Evolutionary conservation across 2,329 filamentous ascomycete genomes (phyloP).

Genomic region (Botryotinia convoluta): DNA sequence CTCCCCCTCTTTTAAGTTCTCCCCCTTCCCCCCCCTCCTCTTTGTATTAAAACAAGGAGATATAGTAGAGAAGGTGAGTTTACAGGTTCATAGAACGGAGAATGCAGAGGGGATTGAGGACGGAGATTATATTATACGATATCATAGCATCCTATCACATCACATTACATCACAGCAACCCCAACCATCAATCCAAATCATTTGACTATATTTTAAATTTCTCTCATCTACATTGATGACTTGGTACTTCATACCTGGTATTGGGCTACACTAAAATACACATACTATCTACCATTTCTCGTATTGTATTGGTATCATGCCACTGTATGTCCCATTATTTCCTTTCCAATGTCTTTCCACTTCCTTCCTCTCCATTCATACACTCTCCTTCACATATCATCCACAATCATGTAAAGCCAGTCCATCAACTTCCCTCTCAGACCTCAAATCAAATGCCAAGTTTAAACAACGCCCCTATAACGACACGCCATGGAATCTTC

Average conservation of each 20-base stretch:
- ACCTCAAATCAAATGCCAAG: background rate
- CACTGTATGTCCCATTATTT: background rate
- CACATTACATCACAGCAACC: too few species aligned
- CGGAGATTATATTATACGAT: too few species aligned
- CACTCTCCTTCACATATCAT: background rate
- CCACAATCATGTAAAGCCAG: background rate
- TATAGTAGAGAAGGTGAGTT: too few species aligned
- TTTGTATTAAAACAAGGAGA: too few species aligned
- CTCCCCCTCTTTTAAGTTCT: too few species aligned
- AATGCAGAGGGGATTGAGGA: too few species aligned
- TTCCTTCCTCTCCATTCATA: background rate
- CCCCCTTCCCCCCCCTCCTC: too few species aligned
- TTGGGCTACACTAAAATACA: background rate
- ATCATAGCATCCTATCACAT: too few species aligned
- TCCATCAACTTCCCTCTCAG: background rate
- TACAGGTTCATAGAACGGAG: too few species aligned
- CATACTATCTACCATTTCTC: background rate
- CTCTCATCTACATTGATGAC: background rate
- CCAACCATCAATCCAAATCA: background rate
- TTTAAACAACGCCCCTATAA: conserved; percentile 12
- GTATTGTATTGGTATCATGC: background rate
- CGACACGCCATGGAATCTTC: background rate
- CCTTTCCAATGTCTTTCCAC: conserved; percentile 4
- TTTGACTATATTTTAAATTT: background rate
- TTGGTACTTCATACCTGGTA: background rate